Percentiles rank a stretch among this genome's conserved stretches.
phyloP scores from a whole-genome alignment of 2,329 filamentous ascomycete genomes.

The Phialophora verrucosa region DNA sequence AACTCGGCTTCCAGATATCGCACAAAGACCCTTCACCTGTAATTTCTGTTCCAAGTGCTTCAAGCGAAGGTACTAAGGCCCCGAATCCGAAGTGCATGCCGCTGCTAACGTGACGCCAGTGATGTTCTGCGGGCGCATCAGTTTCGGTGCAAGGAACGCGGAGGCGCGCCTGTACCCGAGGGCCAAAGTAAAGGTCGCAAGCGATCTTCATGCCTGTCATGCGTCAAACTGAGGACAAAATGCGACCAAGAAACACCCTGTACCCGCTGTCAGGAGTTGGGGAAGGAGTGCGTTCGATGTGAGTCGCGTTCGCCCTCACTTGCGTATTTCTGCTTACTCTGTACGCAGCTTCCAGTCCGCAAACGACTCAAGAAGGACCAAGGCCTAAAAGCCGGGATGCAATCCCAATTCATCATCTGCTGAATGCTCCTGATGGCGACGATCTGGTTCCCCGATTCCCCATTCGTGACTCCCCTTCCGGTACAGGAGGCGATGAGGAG shows the following conservation, averaged over 20 bases:
- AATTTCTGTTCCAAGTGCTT: slow-evolving; percentile 37
- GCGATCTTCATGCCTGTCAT: slow-evolving; percentile 35
- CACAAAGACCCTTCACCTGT: slow-evolving; percentile 35
- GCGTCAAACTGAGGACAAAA: slow-evolving; percentile 36
- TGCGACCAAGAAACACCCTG: slow-evolving; percentile 36
- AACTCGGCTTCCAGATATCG: slow-evolving; percentile 24
- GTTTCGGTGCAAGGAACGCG: slow-evolving; percentile 37
- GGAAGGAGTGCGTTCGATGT: slow-evolving; percentile 37
- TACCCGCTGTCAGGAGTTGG: slow-evolving; percentile 34
- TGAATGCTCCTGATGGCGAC: slow-evolving; percentile 30
- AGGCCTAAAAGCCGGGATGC: slow-evolving; percentile 34
- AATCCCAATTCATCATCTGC: slow-evolving; percentile 34
- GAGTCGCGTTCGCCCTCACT: slow-evolving; percentile 24
- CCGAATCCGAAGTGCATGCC: not conserved
- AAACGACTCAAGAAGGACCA: slow-evolving; percentile 10
- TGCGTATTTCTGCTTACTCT: slow-evolving; percentile 1
- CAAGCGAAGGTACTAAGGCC: slow-evolving; percentile 31
- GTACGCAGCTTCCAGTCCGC: slow-evolving; percentile 22
- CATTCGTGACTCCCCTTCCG: slow-evolving; percentile 22
- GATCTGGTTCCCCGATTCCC: slow-evolving; percentile 33
- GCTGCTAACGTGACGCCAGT: slow-evolving; percentile 16
- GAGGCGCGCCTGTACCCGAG: slow-evolving; percentile 34
- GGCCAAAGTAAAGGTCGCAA: slow-evolving; percentile 37
- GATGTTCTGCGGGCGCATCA: slow-evolving; percentile 37
- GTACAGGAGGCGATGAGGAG: slow-evolving; percentile 22